Evolutionary conservation across 2,329 filamentous ascomycete genomes (phyloP), one percentile per base, ranked within the genome.

Genomic region (Colletotrichum sp.): DNA sequence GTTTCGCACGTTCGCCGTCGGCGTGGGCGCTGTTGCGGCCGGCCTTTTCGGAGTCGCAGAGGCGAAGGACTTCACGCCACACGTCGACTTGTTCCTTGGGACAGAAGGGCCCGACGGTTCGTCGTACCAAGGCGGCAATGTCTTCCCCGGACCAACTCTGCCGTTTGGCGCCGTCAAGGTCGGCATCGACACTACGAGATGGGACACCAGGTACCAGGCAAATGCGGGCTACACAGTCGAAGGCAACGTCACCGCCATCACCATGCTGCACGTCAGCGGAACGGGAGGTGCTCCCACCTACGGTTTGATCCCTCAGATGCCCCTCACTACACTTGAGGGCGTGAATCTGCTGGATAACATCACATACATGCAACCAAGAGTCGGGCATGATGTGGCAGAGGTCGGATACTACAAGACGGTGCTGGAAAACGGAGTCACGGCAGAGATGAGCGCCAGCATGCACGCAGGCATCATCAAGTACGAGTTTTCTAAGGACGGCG

Each of bases 261-360:
- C 86, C 24, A 87, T 90, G 86, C 86, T 90, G 82, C 89, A 91
- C 73, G 89, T 90, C 76, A 87, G 86, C 69, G 90, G 90, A 1
- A 92, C 90, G 0, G 91, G 91, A 16, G 91, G 91, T 1, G 88
- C 87, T 12, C 89, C 91, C 1, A 92, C 91, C 72, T 92, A 92
- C 73, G 91, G 90, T 1, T 84, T 91, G 6, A 86, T 90, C 44
- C 84, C 88, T 1, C 88, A 89, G 75, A 84, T 90, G 80, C 89
- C 88, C 0, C 81, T 90, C 10, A 83, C 81, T 4, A 82, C 77
- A 2, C 76, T 88, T 3, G 86, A 87, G 1, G 81, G 82, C 8
- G 82, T 89, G 55, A 84, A 83, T 75, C 81, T 92, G 12, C 84
- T 87, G 3, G 89, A 90, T 78, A 87, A 91, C 18, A 83, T 75